phyloP scores from a whole-genome alignment of 1,284 basidiomycete genomes.

The Phellinidium pouzarii region DNA sequence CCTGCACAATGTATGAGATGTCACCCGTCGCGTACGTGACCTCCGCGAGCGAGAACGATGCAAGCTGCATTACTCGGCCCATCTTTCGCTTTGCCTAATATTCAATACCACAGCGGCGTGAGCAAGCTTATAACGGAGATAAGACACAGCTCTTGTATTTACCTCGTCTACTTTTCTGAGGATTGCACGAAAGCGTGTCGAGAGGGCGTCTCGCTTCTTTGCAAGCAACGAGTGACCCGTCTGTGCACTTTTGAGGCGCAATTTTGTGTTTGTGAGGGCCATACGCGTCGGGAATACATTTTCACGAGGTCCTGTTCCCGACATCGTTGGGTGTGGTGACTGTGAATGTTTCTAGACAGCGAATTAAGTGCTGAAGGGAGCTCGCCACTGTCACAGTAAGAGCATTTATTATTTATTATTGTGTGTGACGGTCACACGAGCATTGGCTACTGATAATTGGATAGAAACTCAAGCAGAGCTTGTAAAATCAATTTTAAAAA shows the following conservation, averaged over 20 bases:
- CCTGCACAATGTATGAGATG: slow-evolving; percentile 92
- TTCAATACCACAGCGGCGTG: background rate
- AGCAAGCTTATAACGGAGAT: no score
- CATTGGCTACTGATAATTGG: no score
- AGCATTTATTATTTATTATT: no score
- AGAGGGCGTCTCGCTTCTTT: slow-evolving; percentile 95
- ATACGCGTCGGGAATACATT: slow-evolving; percentile 92
- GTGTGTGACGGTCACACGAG: no score
- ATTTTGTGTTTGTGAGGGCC: slow-evolving; percentile 92
- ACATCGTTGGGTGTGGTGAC: slow-evolving; percentile 47
- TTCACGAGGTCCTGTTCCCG: slow-evolving; percentile 82
- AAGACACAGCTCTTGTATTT: slow-evolving; percentile 23
- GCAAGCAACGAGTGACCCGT: slow-evolving; percentile 96
- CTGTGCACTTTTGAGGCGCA: slow-evolving; percentile 92
- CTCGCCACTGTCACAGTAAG: no score
- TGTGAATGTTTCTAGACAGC: background rate
- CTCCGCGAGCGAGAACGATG: slow-evolving; percentile 97
- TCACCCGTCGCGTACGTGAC: slow-evolving; percentile 97
- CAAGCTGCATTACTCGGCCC: slow-evolving; percentile 97
- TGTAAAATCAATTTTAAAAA: no score
- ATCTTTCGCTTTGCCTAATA: slow-evolving; percentile 95
- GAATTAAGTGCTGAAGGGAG: background rate
- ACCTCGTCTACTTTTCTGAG: slow-evolving; percentile 92
- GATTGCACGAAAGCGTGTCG: slow-evolving; percentile 87
- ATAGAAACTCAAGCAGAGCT: no score